Evolutionary conservation across 1,284 basidiomycete species (phyloP), one percentile per base, ranked within the genome.

Genomic region (Cryptococcus sp.): DNA sequence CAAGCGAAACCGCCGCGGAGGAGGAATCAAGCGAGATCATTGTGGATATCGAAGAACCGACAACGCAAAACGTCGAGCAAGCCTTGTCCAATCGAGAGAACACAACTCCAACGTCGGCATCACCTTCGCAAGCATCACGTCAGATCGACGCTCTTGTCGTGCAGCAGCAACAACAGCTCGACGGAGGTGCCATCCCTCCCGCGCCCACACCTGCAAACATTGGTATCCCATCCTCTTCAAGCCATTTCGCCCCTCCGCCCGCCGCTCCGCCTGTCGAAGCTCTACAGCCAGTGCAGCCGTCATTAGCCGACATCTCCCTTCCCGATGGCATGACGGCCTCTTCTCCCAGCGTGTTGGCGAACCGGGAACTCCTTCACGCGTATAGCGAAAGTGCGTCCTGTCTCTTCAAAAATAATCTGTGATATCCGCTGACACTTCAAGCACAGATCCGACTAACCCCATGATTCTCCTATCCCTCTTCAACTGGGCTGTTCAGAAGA

Each of bases 401-500:
- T 19, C 19, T 47, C 22, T 27, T 27, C 3, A 6, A 35, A 35
- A 17, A 27, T 3, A 4, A 13, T 50, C 27, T 20, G 20, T 15
- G 35, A 13, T 43, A 41, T 19, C n/a, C 19, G 23, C 38, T n/a
- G 39, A 25, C 23, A 20, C 22, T 52, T 38, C n/a, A 19, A 8
- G 30, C 5, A 30, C 52, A 77, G 75, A 77, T 43, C 69, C 70
- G 0, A 57, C 55, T 5, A 65, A 73, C 19, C 30, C 68, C 3
- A 41, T 63, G 19, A 47, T 67, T 6, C 5, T 70, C 0, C 65
- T 80, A 11, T 75, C 78, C n/a, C 71, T 81, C 17, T 79, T 82
- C 67, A 76, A 79, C 56, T 76, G 73, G 65, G 70, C 72, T 2
- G 67, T 79, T n/a, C 64, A 71, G 27, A 77, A 77, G 48, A 70